phyloP scores from a whole-genome alignment of 495 filamentous ascomycete genomes.

The Tuber microsphaerosporum region DNA sequence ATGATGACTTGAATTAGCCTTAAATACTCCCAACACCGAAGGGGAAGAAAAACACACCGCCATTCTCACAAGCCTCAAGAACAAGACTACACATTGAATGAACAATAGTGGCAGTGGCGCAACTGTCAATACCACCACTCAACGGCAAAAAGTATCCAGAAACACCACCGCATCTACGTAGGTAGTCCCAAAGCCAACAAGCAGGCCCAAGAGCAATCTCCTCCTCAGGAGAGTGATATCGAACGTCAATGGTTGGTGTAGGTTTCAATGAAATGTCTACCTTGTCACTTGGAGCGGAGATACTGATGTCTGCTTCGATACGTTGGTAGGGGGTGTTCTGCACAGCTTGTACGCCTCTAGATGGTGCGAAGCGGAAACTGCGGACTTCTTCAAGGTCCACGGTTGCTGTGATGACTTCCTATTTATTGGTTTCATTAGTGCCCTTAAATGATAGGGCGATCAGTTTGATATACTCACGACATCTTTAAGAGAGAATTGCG shows the following conservation, averaged over 20 bases:
- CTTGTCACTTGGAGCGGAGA: slow-evolving; percentile 41
- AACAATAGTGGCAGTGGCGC: slow-evolving; percentile 59
- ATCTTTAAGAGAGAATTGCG: slow-evolving; percentile 69
- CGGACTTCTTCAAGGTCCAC: slow-evolving; percentile 74
- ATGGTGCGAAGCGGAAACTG: slow-evolving; percentile 49
- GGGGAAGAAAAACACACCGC: slow-evolving; percentile 43
- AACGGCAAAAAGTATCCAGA: slow-evolving; percentile 53
- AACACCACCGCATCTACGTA: slow-evolving; percentile 55
- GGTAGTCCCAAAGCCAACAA: slow-evolving; percentile 79
- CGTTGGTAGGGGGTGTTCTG: slow-evolving; percentile 41
- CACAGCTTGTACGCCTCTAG: slow-evolving; percentile 54
- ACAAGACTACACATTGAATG: slow-evolving; percentile 74
- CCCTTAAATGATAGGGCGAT: background rate
- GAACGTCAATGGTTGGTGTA: slow-evolving; percentile 45
- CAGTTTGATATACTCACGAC: slow-evolving; percentile 44
- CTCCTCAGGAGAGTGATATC: slow-evolving; percentile 56
- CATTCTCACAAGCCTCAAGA: slow-evolving; percentile 55
- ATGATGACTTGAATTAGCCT: background rate
- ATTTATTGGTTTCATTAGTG: slow-evolving; percentile 6
- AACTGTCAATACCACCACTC: slow-evolving; percentile 68
- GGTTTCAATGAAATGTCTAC: slow-evolving; percentile 44
- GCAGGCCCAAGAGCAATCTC: slow-evolving; percentile 51
- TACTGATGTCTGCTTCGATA: slow-evolving; percentile 46
- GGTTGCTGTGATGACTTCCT: slow-evolving; percentile 71
- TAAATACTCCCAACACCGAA: background rate